Percentiles rank a stretch among this genome's conserved stretches.
Conservation (phyloP, 805 yeast species). For the Saccharomycopsis oosterbeekiorum region DNA sequence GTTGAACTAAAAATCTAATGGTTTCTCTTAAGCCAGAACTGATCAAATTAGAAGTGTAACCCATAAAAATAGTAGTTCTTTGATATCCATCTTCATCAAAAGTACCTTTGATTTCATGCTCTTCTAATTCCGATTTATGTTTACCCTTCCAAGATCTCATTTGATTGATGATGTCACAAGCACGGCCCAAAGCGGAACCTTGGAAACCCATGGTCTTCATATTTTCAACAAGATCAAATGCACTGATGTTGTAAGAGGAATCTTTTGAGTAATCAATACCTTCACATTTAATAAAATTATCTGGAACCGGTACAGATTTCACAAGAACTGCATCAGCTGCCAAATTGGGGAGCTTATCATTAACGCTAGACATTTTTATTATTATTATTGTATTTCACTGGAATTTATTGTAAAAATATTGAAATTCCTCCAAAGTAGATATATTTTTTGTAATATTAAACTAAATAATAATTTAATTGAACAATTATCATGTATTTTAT, state of each 20-base stretch:
- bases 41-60: constrained; percentile 92
- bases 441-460: too few relatives aligned
- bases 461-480: too few relatives aligned
- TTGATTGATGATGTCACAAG: constrained; percentile 84
- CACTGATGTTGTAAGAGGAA: constrained; percentile 65
- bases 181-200: constrained; percentile 75
- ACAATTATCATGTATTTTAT: too few relatives aligned
- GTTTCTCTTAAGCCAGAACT: constrained; percentile 93
- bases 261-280: constrained; percentile 87
- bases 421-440: too few relatives aligned
- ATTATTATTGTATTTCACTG: too few relatives aligned
- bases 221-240: constrained; percentile 64
- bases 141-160: constrained; percentile 94
- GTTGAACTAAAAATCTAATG: constrained; percentile 77
- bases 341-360: constrained; percentile 42
- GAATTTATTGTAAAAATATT: too few relatives aligned
- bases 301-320: constrained; percentile 79
- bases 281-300: constrained; percentile 61
- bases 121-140: constrained; percentile 56
- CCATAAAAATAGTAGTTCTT: constrained; percentile 86
- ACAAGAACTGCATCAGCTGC: constrained; percentile 89
- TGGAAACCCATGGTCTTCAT: constrained; percentile 98
- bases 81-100: constrained; percentile 72
- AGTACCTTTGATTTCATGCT: constrained; percentile 58
- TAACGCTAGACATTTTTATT: not conserved